Percentiles rank a stretch among this genome's conserved stretches.
Evolutionary conservation across 2,329 filamentous ascomycete species (phyloP).

Genomic region (Colletotrichum lini): DNA sequence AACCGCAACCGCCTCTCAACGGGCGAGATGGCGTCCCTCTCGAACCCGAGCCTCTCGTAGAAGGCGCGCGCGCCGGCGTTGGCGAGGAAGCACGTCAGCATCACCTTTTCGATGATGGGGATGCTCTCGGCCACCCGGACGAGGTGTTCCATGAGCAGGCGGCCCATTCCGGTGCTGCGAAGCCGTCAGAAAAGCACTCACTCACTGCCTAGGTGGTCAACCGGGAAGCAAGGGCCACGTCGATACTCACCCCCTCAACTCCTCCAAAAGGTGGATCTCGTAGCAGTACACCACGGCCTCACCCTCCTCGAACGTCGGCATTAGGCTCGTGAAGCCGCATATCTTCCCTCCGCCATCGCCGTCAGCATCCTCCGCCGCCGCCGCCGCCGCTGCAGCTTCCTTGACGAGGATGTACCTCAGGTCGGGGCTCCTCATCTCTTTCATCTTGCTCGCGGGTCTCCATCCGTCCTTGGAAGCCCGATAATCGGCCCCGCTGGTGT

Average conservation of each 20-base stretch:
- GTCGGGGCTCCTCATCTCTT: constrained; percentile 77
- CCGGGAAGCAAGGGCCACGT: neutral
- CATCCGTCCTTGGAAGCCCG: constrained; percentile 73
- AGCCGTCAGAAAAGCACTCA: constrained; percentile 5
- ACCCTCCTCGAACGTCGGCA: constrained; percentile 79
- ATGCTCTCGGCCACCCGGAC: constrained; percentile 68
- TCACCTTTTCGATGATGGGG: constrained; percentile 72
- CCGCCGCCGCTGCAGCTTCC: neutral
- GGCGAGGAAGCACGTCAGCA: constrained; percentile 80
- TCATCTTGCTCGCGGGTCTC: constrained; percentile 71
- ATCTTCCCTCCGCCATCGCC: constrained; percentile 48
- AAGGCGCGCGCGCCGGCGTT: constrained; percentile 72
- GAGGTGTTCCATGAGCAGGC: constrained; percentile 70
- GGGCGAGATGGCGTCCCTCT: constrained; percentile 69
- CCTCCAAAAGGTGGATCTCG: constrained; percentile 77
- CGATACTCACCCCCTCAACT: constrained; percentile 66
- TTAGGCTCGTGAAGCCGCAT: constrained; percentile 74
- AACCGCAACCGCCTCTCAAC: constrained; percentile 65
- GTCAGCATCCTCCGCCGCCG: neutral
- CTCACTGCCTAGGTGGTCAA: neutral
- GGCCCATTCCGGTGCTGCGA: constrained; percentile 73
- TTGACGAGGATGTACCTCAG: constrained; percentile 79
- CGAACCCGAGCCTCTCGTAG: constrained; percentile 74
- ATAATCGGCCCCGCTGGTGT: constrained; percentile 77
- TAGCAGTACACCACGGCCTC: constrained; percentile 82